phyloP scores from a whole-genome alignment of 371 early-diverging fungal species.

The Mortierella sp. region DNA sequence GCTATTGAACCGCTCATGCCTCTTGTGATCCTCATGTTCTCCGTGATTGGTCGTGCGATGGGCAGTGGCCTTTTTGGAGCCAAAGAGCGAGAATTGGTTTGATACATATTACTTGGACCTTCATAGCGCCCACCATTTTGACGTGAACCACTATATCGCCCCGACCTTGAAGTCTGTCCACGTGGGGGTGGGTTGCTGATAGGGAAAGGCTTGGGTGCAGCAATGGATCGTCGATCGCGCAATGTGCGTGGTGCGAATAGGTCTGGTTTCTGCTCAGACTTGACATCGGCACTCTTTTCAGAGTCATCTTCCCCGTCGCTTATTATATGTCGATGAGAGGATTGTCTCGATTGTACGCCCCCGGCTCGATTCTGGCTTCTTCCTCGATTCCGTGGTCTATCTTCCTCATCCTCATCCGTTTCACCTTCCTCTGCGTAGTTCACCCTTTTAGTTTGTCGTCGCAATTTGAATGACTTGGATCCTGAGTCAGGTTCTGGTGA shows the following conservation, averaged over 20 bases:
- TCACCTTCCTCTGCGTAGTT: constrained; percentile 56
- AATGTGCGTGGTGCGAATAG: constrained; percentile 24
- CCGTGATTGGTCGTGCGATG: constrained; percentile 27
- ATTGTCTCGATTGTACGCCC: constrained; percentile 1
- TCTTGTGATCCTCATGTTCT: constrained; percentile 55
- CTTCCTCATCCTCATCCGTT: constrained; percentile 22
- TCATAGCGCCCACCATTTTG: constrained; percentile 23
- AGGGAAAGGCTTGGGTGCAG: constrained; percentile 48
- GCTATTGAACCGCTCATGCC: constrained; percentile 39
- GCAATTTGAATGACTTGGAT: not conserved
- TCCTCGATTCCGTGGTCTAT: constrained; percentile 11
- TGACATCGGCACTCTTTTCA: constrained; percentile 16
- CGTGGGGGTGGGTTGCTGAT: constrained; percentile 26
- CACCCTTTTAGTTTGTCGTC: constrained; percentile 42
- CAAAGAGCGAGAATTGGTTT: constrained; percentile 18
- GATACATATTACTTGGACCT: constrained; percentile 15
- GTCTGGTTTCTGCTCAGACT: constrained; percentile 7
- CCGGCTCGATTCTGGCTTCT: constrained; percentile 4
- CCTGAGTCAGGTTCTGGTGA: constrained; percentile 3
- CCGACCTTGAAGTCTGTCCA: constrained; percentile 11
- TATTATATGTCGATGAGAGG: constrained; percentile 7
- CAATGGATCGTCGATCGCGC: constrained; percentile 47
- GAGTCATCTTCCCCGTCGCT: constrained; percentile 28
- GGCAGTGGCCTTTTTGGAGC: constrained; percentile 27
- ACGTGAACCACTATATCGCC: constrained; percentile 10